Conservation (phyloP, 129 eudicot species). For the Chrysanthemum lavandulifolium region DNA sequence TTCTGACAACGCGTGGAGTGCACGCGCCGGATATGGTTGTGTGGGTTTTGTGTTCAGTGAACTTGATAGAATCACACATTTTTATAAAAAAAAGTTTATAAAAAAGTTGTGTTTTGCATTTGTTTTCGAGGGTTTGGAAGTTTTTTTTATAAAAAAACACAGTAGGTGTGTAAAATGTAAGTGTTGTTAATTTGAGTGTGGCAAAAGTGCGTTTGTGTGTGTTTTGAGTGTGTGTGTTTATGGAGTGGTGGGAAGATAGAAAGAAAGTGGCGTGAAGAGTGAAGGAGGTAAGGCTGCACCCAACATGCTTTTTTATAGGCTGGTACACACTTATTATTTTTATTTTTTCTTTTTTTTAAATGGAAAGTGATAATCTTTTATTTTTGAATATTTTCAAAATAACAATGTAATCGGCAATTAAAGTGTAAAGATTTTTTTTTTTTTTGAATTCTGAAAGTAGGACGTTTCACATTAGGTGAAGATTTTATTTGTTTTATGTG, state of each 20-base stretch:
- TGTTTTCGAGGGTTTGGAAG: not conserved
- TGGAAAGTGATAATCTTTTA: conserved; percentile 5
- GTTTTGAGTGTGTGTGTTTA: not conserved
- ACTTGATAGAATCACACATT: conserved; percentile 43
- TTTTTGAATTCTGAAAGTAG: no score
- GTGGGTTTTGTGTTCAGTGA: conserved; percentile 54
- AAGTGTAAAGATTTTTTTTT: no score
- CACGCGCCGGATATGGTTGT: conserved; percentile 27
- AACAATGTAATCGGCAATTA: no score
- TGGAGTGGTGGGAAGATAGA: not conserved
- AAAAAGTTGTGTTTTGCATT: not conserved
- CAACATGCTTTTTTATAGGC: conserved; percentile 58
- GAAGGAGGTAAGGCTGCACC: conserved; percentile 33
- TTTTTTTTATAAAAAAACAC: not conserved
- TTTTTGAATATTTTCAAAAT: not conserved
- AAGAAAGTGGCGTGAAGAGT: conserved; percentile 28
- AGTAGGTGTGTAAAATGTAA: not conserved
- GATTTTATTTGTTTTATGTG: no score
- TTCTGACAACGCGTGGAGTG: conserved; percentile 39
- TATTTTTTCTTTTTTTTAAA: not conserved
- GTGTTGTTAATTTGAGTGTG: conserved; percentile 25
- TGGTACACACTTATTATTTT: conserved; percentile 1
- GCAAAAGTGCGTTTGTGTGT: conserved; percentile 3
- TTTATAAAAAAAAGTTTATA: conserved; percentile 16
- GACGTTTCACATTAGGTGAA: no score